Evolutionary conservation across 495 filamentous ascomycete species (phyloP), one percentile per base, ranked within the genome.

Genomic region (Podospora fimiseda): DNA sequence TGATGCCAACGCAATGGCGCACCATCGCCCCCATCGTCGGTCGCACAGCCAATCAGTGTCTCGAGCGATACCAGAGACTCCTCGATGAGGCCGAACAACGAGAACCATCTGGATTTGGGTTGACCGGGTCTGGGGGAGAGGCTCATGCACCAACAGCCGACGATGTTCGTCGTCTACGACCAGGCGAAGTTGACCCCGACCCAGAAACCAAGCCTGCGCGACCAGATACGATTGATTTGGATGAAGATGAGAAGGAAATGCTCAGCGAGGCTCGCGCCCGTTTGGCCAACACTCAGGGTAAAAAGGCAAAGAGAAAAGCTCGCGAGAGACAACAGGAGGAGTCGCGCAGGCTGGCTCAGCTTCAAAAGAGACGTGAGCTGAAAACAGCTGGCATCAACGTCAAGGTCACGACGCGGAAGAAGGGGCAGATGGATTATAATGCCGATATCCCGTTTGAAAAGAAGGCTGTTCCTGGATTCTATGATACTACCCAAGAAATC

Each of bases 241-340:
- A 98, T 63, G 93, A 98, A 72, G 93, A 97, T 63, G 94, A 98
- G 68, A 97, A 97, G 74, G 94, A 97, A 66, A 97, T 97, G 93
- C 73, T 98, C 60, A 96, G 90, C 67, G 93, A 98, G 71, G 93
- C 93, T 48, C 88, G 93, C 61, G 93, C 93, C 51, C 87, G 93
- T 71, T 74, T 98, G 51, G 93, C 94, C 36, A 98, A 98, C 60
- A 96, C 92, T 30, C 91, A 96, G 68, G 93, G 93, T 66, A 97
- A 98, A 73, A 98, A 98, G 76, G 94, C 93, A 5, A 98, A 98
- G 77, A 80, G 93, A 50, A 98, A 98, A 75, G 94, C 93, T 43
- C 80, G 93, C 59, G 93, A 98, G 68, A 78, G 93, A 55, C 92
- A 97, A 68, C 79, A 97, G 52, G 94, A 97, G 65, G 94, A 97